Base-by-base conservation (phyloP, 148 eudicot species). In the Camellia japonica region DNA sequence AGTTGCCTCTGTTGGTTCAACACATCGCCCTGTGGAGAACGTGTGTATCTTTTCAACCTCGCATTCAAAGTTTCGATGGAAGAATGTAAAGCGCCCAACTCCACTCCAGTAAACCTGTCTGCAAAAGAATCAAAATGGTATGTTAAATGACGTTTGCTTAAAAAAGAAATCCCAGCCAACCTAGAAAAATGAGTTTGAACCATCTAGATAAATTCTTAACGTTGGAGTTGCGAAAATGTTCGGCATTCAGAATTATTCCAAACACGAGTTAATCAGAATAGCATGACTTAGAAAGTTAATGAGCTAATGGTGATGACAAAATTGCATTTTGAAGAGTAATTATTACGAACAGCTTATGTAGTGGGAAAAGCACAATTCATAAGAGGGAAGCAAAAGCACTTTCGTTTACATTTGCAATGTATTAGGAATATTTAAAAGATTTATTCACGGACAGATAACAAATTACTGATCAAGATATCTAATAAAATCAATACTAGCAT, bases 21-120 rank as follows among this genome's bases (percentile, higher is more conserved):
- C n/a, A 70, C 80, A 67, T 84, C 90, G 54, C 76, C 71, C 68
- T 81, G 85, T 72, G 78, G 76, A 71, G 93, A 84, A 71, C 84
- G 87, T 1, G 73, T 73, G 80, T 87, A 84, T 85, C 95, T 89
- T 83, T 84, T 88, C 85, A 92, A 76, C 82, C 99, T 88, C 54
- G 90, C 90, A 68, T 88, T 91, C 74, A 97, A 62, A 73, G 98
- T 90, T 86, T 91, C 90, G 49, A 92, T 91, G 16, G 98, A 85
- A 80, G 94, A 90, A 80, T 70, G 94, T 84, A 97, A 80, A 68
- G 99, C 94, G 84, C 90, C 95, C 86, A 94, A 87, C 87, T 97
- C 99, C 69, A 90, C 84, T 71, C 81, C 87, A 10, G 84, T 82
- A 85, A 88, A 97, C 68, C 84, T 88, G 83, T 97, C 99, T 96